These are phyloP conservation scores for Elaphomyces granulatus DNA, from an alignment of 495 filamentous ascomycete species.

Conservation along the genomic window DNA sequence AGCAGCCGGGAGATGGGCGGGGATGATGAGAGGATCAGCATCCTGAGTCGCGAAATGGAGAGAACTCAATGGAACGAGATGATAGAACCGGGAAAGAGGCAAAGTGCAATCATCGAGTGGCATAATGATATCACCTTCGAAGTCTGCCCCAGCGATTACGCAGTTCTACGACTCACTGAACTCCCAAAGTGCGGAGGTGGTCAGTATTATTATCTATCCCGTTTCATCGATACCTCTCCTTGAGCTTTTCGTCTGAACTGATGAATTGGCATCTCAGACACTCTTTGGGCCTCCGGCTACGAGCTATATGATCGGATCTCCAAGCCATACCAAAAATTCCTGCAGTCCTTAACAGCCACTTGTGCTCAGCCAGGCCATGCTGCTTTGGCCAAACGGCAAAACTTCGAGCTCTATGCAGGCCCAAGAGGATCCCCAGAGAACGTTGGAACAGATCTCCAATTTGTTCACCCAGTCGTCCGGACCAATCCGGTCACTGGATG, in stretches of 20 bases:
- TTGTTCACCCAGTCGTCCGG: conserved; percentile 57
- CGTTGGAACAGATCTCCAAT: conserved; percentile 43
- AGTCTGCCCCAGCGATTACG: conserved; percentile 53
- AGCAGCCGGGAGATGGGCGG: conserved; percentile 40
- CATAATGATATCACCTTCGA: conserved; percentile 67
- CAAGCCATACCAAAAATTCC: conserved; percentile 45
- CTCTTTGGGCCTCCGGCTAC: conserved; percentile 63
- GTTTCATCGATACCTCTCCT: not conserved
- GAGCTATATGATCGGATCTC: conserved; percentile 68
- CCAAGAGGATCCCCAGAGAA: conserved; percentile 55
- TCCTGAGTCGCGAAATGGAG: conserved; percentile 51
- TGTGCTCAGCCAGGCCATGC: conserved; percentile 49
- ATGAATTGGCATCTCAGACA: conserved; percentile 30
- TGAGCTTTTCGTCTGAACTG: not conserved
- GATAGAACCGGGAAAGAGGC: not conserved
- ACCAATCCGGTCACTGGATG: conserved; percentile 74
- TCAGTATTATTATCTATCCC: too few relatives aligned
- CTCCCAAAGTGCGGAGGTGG: conserved; percentile 58
- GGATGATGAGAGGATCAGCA: conserved; percentile 57
- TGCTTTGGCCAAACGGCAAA: conserved; percentile 36
- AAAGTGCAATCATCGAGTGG: too few relatives aligned
- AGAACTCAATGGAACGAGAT: too few relatives aligned
- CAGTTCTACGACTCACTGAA: conserved; percentile 44
- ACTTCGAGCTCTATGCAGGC: conserved; percentile 40
- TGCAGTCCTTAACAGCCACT: conserved; percentile 56